Evolutionary conservation across 352 stramenopile genomes (phyloP).

Genomic region (Phytopythium vexans): DNA sequence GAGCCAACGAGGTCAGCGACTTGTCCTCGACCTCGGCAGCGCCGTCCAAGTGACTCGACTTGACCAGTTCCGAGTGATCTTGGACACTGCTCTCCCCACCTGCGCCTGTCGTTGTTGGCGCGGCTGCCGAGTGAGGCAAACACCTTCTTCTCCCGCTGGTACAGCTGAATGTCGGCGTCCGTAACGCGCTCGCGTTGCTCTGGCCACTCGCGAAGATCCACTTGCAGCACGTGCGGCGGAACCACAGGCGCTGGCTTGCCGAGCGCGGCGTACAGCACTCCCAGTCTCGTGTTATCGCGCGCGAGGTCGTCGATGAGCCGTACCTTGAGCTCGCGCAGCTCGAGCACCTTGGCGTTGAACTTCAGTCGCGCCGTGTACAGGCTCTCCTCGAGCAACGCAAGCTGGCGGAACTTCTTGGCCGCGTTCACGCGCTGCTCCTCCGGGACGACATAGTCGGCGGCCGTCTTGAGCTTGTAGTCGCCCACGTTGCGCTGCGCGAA

Average conservation of each 20-base stretch:
- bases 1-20: too few species aligned
- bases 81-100: too few species aligned
- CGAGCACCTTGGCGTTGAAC: conserved; percentile 91
- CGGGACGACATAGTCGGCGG: conserved; percentile 85
- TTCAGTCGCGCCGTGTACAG: conserved; percentile 75
- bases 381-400: conserved; percentile 78
- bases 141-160: conserved; percentile 52
- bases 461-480: conserved; percentile 92
- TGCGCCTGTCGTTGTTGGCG: not conserved
- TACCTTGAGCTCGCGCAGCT: conserved; percentile 87
- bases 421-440: conserved; percentile 88
- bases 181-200: conserved; percentile 85
- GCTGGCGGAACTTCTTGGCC: conserved; percentile 86
- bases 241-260: conserved; percentile 3
- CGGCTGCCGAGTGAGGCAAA: conserved; percentile 23
- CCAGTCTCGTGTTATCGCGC: conserved; percentile 47
- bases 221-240: conserved; percentile 14
- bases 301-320: conserved; percentile 73
- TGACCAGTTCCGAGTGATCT: too few species aligned
- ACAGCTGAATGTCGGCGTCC: conserved; percentile 77
- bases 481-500: conserved; percentile 88
- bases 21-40: too few species aligned
- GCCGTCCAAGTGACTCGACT: too few species aligned
- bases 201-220: conserved; percentile 84
- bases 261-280: conserved; percentile 45